Base-by-base conservation (phyloP, 1,139 yeast genomes). In the Diutina catenulata region DNA sequence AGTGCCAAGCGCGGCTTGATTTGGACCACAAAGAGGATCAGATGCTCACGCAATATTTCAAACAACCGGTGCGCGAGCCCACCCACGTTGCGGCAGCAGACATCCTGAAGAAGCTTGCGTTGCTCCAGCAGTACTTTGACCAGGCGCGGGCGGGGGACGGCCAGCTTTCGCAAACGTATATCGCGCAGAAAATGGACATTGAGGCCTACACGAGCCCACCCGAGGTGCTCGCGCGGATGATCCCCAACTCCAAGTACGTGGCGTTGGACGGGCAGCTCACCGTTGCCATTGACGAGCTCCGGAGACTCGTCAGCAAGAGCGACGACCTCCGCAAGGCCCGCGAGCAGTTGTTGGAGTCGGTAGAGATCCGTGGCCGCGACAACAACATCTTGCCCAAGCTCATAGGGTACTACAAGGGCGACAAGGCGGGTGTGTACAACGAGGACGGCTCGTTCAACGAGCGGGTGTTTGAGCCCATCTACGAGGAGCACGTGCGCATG, bases 11-110 rank as follows among this genome's bases (percentile, higher is more conserved):
- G 14, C 50, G 75, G 32, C 52, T 81, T 5, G 52, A 56, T 1
- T 55, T 68, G 14, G 93, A 80, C 42, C 60, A 59, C 3, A 57
- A 65, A 3, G 84, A 78, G 39, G 87, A 82, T 49, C 63, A 63
- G 1, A 49, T 66, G 38, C 53, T 79, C 48, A 57, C 76, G 33
- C 49, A 56, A 11, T 31, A 31, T 21, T 21, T 21, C 13, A 18
- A 21, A 21, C n/a, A 18, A 13, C 23, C 25, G 2, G 13, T 27
- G 4, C 15, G 35, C 5, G 25, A 24, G 13, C 35, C 35, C 8
- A 31, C 25, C 7, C 13, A 20, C 13, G 22, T 31, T 7, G 35
- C 35, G 11, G 35, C 35, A 4, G 13, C n/a, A 11, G 35, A 31
- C 13, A 31, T 31, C 22, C 20, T 31, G 8, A 11, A 13, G 4